These are phyloP conservation scores for Tetradesmus obliquus DNA, from an alignment of 139 green algal species.

Conservation along the genomic window DNA sequence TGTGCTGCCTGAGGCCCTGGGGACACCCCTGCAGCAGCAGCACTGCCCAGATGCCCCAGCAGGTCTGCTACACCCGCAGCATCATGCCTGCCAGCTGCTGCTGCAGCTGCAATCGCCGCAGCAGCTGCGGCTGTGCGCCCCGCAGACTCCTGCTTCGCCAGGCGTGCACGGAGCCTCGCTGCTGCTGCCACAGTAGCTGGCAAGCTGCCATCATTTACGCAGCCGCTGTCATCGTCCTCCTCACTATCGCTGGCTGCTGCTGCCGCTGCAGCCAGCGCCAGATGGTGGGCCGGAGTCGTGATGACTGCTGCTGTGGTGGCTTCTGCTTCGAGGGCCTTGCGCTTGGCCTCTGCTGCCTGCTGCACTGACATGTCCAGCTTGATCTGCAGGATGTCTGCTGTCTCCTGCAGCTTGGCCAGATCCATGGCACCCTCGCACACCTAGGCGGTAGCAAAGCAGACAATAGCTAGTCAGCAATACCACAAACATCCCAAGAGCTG, in stretches of 20 bases:
- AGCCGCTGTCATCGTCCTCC: not conserved
- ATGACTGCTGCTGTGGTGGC: slow-evolving; percentile 61
- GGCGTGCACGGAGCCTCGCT: not conserved
- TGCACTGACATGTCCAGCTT: slow-evolving; percentile 77
- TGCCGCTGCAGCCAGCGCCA: not conserved
- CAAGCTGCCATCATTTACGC: not conserved
- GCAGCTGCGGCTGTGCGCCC: not conserved
- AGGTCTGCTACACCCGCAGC: slow-evolving; percentile 18
- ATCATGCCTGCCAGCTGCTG: slow-evolving; percentile 10
- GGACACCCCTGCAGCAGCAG: not conserved
- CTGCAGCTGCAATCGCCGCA: not conserved
- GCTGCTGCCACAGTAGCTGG: not conserved
- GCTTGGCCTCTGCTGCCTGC: slow-evolving; percentile 67
- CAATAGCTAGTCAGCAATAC: not conserved
- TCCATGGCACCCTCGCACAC: slow-evolving; percentile 66
- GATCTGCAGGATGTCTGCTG: slow-evolving; percentile 78
- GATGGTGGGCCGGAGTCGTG: slow-evolving; percentile 27
- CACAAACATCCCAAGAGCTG: no score
- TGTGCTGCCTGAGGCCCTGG: not conserved
- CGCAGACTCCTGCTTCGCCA: not conserved
- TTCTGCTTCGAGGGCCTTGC: slow-evolving; percentile 67
- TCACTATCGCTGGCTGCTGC: not conserved
- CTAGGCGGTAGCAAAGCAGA: slow-evolving; percentile 33
- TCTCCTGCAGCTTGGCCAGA: slow-evolving; percentile 66
- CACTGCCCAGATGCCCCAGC: not conserved